Conservation (phyloP, 306 rosid species). For the Luffa acutangula region DNA sequence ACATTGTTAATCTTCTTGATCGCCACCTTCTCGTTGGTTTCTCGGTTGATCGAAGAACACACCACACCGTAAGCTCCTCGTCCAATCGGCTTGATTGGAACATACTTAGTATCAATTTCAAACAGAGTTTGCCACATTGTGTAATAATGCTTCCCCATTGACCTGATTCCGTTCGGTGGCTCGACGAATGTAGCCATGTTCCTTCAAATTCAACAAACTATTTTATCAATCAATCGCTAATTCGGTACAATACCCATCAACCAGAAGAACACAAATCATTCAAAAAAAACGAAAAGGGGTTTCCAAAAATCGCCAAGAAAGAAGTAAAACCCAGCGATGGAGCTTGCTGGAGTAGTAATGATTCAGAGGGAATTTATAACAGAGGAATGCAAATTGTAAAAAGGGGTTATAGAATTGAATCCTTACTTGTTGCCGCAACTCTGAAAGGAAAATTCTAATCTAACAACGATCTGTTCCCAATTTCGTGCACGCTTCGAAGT, state of each 20-base stretch:
- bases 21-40: conserved; percentile 74
- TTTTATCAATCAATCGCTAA: conserved; percentile 4
- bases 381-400: not conserved
- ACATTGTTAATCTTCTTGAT: conserved; percentile 75
- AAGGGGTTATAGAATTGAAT: conserved; percentile 32
- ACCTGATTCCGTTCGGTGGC: conserved; percentile 47
- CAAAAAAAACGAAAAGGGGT: conserved; percentile 9
- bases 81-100: conserved; percentile 75
- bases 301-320: conserved; percentile 15
- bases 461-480: not conserved
- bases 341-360: not conserved
- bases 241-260: not conserved
- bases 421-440: conserved; percentile 34
- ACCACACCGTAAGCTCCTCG: conserved; percentile 80
- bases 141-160: conserved; percentile 56
- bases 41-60: conserved; percentile 66
- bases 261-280: not conserved
- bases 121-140: conserved; percentile 67
- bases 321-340: not conserved
- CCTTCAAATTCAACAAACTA: conserved; percentile 24
- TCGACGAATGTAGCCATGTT: conserved; percentile 65
- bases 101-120: conserved; percentile 72
- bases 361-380: not conserved
- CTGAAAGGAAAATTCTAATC: not conserved
- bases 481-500: not conserved